Evolutionary conservation across 2,329 filamentous ascomycete species (phyloP), one percentile per base, ranked within the genome.

Genomic region (Penicillium sp.): DNA sequence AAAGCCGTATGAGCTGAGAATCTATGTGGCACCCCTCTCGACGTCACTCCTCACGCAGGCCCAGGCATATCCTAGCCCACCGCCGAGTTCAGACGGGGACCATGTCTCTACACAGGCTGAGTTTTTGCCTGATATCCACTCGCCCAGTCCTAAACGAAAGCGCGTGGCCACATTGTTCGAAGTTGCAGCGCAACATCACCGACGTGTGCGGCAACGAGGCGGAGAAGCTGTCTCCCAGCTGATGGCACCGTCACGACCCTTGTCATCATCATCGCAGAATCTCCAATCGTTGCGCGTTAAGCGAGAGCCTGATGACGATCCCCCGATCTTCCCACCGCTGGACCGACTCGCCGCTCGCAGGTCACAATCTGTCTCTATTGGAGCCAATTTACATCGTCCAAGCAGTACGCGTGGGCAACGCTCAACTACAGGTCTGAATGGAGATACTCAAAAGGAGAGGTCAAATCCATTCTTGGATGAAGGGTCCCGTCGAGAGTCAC

Each of bases 151-250:
- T 2, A 68, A 68, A 43, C 57, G 65, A 29, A 68, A 67, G 47
- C 58, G 65, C 23, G 62, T 67, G n/a, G 60, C 62, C 26, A 66
- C 57, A 1, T 52, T 68, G 2, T 68, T 68, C 30, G 64, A 68
- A 41, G 57, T 59, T 3, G 65, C 62, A 7, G 57, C 63, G 3
- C 62, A 66, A 32, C 63, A 67, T 50, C 65, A 68, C 41, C 61
- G 57, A 20, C 53, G 56, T 32, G 62, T 67, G 14, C 60, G 63
- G 23, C 61, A 64, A 45, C 61, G 58, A 32, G 65, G 65, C 26
- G 63, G 62, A 4, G 59, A 62, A 43, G 60, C 54, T 11, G 63
- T 66, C n/a, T 62, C 63, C 2, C 62, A 64, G 37, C 37, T 66
- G 39, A 65, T 66, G 61, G 62, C 62, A 7, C 46, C 52, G 11